Base-by-base conservation (phyloP, 768 basidiomycete genomes). In the Punctularia strigosozonata region DNA sequence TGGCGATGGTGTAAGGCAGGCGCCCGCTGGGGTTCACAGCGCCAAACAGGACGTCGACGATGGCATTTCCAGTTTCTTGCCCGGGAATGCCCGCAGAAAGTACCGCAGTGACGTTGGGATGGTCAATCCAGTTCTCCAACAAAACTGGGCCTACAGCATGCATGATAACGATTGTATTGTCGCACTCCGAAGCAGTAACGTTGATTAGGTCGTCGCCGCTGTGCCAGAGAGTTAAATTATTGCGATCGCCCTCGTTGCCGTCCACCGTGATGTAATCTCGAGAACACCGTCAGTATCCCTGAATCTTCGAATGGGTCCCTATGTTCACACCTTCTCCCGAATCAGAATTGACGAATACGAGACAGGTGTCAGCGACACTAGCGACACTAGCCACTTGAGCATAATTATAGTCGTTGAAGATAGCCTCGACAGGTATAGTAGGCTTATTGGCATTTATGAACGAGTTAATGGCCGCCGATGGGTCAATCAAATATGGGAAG, bases 291-390 rank as follows among this genome's bases (percentile, higher is more conserved):
- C n/a, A n/a, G n/a, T n/a, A n/a, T n/a, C n/a, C n/a, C n/a, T n/a
- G n/a, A n/a, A n/a, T n/a, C n/a, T n/a, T n/a, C n/a, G n/a, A n/a
- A n/a, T n/a, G n/a, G n/a, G n/a, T n/a, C n/a, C n/a, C n/a, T n/a
- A n/a, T n/a, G n/a, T n/a, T n/a, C n/a, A n/a, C n/a, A n/a, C 62
- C 71, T 58, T 90, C 87, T 14, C 87, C 88, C 4, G 82, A 84
- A 50, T 89, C 79, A 0, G 82, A 67, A 37, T 75, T 73, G 46
- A 88, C 64, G 56, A 88, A 87, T 3, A 90, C 85, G 18, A 90
- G 63, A 0, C 79, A 79, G 6, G 77, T 78, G n/a, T 76, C 75
- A 10, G 10, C 10, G 13, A 8, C 33, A 8, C 10, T 20, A 19
- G 20, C 33, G 8, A 8, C 19, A 8, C 10, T 19, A 10, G 12